Percentiles rank a stretch among this genome's conserved stretches.
phyloP scores from a whole-genome alignment of 2,329 filamentous ascomycete genomes.

The Aspergillus sp. region DNA sequence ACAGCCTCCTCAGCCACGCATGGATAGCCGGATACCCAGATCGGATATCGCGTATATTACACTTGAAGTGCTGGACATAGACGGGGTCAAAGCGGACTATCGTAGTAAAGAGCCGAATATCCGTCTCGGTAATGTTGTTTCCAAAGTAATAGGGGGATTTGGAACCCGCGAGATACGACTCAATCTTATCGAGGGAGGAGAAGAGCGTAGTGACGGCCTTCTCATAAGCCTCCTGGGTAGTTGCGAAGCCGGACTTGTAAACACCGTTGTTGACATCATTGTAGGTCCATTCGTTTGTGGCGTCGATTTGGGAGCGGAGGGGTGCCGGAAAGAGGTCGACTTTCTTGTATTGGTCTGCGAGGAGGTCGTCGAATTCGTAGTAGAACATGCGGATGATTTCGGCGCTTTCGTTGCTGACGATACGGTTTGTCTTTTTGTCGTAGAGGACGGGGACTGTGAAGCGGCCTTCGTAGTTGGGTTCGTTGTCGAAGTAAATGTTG shows the following conservation, averaged over 20 bases:
- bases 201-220: slow-evolving; percentile 72
- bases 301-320: slow-evolving; percentile 70
- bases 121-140: slow-evolving; percentile 72
- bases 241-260: slow-evolving; percentile 73
- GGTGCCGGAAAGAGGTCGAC: slow-evolving; percentile 68
- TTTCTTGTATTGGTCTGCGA: slow-evolving; percentile 59
- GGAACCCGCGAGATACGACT: slow-evolving; percentile 62
- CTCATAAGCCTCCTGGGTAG: slow-evolving; percentile 79
- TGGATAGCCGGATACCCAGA: slow-evolving; percentile 80
- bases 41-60: slow-evolving; percentile 81
- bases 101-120: slow-evolving; percentile 74
- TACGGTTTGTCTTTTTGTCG: slow-evolving; percentile 67
- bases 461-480: slow-evolving; percentile 70
- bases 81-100: slow-evolving; percentile 72
- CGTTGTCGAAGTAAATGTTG: slow-evolving; percentile 74
- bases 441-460: slow-evolving; percentile 86
- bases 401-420: slow-evolving; percentile 81
- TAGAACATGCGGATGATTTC: slow-evolving; percentile 93
- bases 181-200: slow-evolving; percentile 71
- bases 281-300: slow-evolving; percentile 79
- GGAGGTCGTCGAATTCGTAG: slow-evolving; percentile 71
- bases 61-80: slow-evolving; percentile 81
- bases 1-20: slow-evolving; percentile 76
- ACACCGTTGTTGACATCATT: slow-evolving; percentile 55
- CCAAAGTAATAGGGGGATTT: slow-evolving; percentile 71